Conservation (phyloP, 176 grass and related monocot species). For the Juncus inflexus region DNA sequence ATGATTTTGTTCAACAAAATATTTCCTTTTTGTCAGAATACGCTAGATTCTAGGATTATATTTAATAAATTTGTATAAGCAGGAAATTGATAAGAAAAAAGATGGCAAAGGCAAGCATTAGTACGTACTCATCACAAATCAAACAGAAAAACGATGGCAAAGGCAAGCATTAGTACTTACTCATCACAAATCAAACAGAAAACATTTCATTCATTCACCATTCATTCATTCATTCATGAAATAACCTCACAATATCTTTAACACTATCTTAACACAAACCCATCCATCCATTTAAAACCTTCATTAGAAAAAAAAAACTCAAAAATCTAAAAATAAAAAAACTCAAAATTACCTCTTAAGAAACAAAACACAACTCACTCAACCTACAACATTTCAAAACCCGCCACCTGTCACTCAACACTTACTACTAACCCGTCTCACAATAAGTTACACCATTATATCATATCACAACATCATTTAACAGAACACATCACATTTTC, state of each 20-base stretch:
- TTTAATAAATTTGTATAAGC: too few species aligned
- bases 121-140: neutral
- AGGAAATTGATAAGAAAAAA: neutral
- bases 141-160: neutral
- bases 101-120: neutral
- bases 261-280: constrained; percentile 21
- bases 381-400: constrained; percentile 23
- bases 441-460: constrained; percentile 28
- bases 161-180: neutral
- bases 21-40: too few species aligned
- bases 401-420: constrained; percentile 4
- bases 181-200: neutral
- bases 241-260: constrained; percentile 17
- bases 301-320: neutral
- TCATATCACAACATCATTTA: constrained; percentile 16
- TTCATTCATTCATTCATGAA: constrained; percentile 4
- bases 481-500: constrained; percentile 27
- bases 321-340: constrained; percentile 3
- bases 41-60: too few species aligned
- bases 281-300: neutral
- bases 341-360: constrained; percentile 15
- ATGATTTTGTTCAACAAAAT: too few species aligned
- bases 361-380: constrained; percentile 28
- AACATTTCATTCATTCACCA: neutral
- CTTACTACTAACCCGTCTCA: neutral